These are phyloP conservation scores for Aspergillus pseudoterreus DNA, from an alignment of 2,329 filamentous ascomycete genomes.

Conservation along the genomic window DNA sequence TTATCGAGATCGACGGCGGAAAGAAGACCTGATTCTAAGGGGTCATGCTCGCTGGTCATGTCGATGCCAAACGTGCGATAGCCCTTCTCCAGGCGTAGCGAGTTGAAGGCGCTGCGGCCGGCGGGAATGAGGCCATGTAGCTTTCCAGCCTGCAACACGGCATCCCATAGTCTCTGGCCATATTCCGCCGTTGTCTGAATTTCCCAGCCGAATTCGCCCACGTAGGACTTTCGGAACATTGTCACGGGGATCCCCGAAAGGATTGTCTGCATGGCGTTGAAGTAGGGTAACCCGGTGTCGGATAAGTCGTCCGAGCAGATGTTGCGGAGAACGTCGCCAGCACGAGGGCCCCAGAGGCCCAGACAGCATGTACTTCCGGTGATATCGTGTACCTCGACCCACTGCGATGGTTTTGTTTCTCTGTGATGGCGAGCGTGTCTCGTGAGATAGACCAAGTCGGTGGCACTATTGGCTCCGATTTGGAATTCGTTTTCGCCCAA, in stretches of 20 bases:
- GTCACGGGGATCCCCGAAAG: conserved; percentile 57
- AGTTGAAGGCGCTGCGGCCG: conserved; percentile 56
- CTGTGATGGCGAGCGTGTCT: conserved; percentile 51
- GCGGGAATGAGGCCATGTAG: conserved; percentile 55
- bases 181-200: conserved; percentile 59
- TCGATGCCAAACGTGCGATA: conserved; percentile 56
- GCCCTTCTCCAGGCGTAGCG: conserved; percentile 58
- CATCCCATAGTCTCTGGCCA: conserved; percentile 58
- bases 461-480: conserved; percentile 54
- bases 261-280: conserved; percentile 47
- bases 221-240: conserved; percentile 55
- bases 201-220: conserved; percentile 62
- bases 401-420: conserved; percentile 37
- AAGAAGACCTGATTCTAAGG: conserved; percentile 56
- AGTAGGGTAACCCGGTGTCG: conserved; percentile 45
- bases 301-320: conserved; percentile 30
- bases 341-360: conserved; percentile 60
- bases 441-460: conserved; percentile 53
- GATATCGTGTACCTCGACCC: conserved; percentile 55
- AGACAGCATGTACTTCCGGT: conserved; percentile 59
- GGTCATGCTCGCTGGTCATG: conserved; percentile 59
- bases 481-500: conserved; percentile 48
- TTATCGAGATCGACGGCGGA: conserved; percentile 45
- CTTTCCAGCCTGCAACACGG: conserved; percentile 53
- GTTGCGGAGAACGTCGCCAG: conserved; percentile 49